Evolutionary conservation across 2,329 filamentous ascomycete genomes (phyloP).

Genomic region (Fusarium tuaranense): DNA sequence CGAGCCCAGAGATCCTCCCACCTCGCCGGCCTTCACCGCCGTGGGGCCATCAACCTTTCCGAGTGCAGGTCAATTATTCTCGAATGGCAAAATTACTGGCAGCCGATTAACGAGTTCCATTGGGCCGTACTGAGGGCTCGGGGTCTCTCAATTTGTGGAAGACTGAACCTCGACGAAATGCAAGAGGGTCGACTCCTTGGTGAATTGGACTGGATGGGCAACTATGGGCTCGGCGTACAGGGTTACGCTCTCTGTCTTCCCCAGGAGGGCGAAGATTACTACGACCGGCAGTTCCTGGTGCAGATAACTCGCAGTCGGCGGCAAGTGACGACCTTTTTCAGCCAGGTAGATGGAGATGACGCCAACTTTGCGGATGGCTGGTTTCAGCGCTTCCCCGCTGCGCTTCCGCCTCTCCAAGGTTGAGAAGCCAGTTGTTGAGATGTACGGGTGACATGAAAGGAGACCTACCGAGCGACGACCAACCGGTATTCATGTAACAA

Average conservation of each 20-base stretch:
- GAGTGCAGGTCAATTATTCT: not conserved
- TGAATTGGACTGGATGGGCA: not conserved
- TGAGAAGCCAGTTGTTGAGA: not conserved
- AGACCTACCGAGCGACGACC: not conserved
- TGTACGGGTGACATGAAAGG: not conserved
- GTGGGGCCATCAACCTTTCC: not conserved
- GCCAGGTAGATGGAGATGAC: fast-evolving
- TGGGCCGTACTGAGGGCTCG: not conserved
- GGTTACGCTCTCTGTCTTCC: not conserved
- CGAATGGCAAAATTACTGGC: not conserved
- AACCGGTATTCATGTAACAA: not conserved
- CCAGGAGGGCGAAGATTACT: not conserved
- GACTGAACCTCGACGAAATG: not conserved
- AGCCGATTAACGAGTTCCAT: not conserved
- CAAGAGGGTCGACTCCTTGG: not conserved
- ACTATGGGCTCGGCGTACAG: not conserved
- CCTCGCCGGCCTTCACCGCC: not conserved
- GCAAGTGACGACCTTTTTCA: fast-evolving
- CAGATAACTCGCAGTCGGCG: not conserved
- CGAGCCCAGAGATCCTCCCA: fast-evolving
- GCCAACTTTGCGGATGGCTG: constrained; percentile 7
- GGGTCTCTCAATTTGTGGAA: not conserved
- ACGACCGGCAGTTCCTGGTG: not conserved
- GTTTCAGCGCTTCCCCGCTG: not conserved
- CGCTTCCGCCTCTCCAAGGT: not conserved